A percentile compares a stretch with the other conserved stretches of the same genome.
These are phyloP conservation scores for Dryas drummondii DNA, from an alignment of 306 rosid genomes.

Conservation along the genomic window DNA sequence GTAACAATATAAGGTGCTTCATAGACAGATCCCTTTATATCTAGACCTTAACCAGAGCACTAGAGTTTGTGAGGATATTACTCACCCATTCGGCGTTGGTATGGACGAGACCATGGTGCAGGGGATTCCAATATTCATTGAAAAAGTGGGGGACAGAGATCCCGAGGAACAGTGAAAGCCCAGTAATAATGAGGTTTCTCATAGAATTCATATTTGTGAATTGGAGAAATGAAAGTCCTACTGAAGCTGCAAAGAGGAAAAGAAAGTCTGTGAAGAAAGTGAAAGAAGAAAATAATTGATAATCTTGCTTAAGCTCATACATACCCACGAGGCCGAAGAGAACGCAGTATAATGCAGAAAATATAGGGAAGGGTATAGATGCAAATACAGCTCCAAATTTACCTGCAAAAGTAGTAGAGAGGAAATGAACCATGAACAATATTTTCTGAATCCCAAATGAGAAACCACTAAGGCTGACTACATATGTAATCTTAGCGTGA, in stretches of 20 bases:
- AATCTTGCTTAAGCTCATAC: constrained; percentile 25
- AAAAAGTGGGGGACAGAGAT: constrained; percentile 86
- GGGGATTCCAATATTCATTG: constrained; percentile 54
- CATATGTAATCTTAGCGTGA: no score
- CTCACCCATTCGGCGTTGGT: constrained; percentile 91
- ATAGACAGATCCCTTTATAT: neutral
- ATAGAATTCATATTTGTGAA: constrained; percentile 94
- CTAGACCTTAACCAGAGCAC: neutral
- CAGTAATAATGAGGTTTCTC: constrained; percentile 92
- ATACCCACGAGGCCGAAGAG: constrained; percentile 92
- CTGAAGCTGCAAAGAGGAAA: constrained; percentile 64
- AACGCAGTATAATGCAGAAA: constrained; percentile 79
- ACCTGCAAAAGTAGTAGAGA: constrained; percentile 46
- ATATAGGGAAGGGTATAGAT: constrained; percentile 89
- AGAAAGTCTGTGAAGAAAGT: constrained; percentile 16
- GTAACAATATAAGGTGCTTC: neutral
- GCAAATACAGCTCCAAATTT: constrained; percentile 99
- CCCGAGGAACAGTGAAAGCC: constrained; percentile 87
- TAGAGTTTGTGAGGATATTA: neutral
- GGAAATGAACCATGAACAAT: constrained; percentile 4
- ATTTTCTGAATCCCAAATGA: neutral
- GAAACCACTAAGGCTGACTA: neutral
- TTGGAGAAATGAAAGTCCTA: constrained; percentile 91
- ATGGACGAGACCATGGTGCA: constrained; percentile 73
- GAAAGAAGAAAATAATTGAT: neutral